These are phyloP conservation scores for Nectriaceae sp. DNA, from an alignment of 2,329 filamentous ascomycete species.

Conservation along the genomic window DNA sequence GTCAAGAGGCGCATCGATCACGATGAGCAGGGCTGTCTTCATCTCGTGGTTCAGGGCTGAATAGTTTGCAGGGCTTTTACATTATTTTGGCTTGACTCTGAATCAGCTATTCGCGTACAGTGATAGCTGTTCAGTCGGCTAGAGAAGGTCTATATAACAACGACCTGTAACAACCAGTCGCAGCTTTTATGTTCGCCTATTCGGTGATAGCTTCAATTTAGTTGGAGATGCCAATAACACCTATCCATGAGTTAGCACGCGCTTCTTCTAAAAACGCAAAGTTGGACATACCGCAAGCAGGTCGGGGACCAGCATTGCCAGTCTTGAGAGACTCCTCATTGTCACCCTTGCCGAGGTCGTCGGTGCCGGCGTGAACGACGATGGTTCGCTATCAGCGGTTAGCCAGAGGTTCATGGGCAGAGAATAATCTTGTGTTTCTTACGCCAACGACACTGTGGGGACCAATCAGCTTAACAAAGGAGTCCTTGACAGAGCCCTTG, in stretches of 20 bases:
- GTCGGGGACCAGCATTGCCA: constrained; percentile 89
- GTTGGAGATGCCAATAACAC: constrained; percentile 85
- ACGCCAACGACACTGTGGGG: constrained; percentile 93
- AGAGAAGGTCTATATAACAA: too few relatives aligned
- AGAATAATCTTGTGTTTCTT: constrained; percentile 36
- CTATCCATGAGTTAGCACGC: constrained; percentile 39
- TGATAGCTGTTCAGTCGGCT: too few relatives aligned
- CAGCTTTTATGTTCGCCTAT: too few relatives aligned
- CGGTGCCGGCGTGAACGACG: constrained; percentile 91
- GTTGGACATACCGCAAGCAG: constrained; percentile 78
- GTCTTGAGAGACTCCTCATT: constrained; percentile 98
- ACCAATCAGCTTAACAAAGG: constrained; percentile 91
- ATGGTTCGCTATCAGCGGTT: constrained; percentile 73
- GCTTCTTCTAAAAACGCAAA: not conserved
- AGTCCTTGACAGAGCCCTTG: constrained; percentile 78
- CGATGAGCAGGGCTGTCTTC: too few relatives aligned
- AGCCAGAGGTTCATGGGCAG: not conserved
- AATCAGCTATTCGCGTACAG: too few relatives aligned
- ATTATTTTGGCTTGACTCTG: too few relatives aligned
- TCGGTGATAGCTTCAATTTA: too few relatives aligned
- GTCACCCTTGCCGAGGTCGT: constrained; percentile 91
- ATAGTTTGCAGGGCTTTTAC: too few relatives aligned
- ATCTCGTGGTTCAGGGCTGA: too few relatives aligned
- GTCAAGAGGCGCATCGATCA: too few relatives aligned
- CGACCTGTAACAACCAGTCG: too few relatives aligned